These are phyloP conservation scores for Biscogniauxia mediterranea DNA, from an alignment of 2,329 filamentous ascomycete species.

Conservation along the genomic window DNA sequence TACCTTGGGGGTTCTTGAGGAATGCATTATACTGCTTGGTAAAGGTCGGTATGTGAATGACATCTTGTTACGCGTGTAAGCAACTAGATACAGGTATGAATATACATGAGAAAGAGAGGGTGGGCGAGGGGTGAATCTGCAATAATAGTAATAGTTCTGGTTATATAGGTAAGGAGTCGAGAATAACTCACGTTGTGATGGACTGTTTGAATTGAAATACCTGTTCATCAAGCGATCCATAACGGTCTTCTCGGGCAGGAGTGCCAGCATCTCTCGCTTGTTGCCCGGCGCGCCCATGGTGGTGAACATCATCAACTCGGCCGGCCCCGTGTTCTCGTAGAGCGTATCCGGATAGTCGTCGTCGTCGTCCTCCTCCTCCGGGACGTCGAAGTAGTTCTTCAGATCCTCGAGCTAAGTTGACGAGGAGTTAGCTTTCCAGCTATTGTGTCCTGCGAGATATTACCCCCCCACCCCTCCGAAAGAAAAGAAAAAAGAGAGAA, in stretches of 20 bases:
- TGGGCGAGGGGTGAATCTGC: no score
- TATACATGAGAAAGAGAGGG: no score
- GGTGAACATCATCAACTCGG: constrained; percentile 45
- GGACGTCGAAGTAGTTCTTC: constrained; percentile 55
- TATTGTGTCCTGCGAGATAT: no score
- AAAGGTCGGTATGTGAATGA: constrained; percentile 54
- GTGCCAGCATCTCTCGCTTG: constrained; percentile 46
- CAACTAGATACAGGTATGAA: background rate
- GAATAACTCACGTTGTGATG: constrained; percentile 45
- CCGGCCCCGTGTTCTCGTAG: constrained; percentile 34
- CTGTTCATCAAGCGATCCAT: constrained; percentile 51
- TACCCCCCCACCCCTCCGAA: no score
- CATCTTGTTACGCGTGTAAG: constrained; percentile 37
- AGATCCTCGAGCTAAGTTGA: constrained; percentile 54
- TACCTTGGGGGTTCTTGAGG: constrained; percentile 41
- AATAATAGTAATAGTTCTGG: constrained; percentile 2
- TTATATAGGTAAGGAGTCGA: background rate
- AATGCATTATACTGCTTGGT: constrained; percentile 50
- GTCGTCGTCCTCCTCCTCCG: constrained; percentile 35
- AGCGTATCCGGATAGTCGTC: constrained; percentile 29
- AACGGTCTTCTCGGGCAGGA: constrained; percentile 45
- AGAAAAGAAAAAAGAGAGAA: background rate
- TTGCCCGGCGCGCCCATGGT: constrained; percentile 37
- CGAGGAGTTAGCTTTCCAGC: constrained; percentile 9
- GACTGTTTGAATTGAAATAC: constrained; percentile 53